Evolutionary conservation across 345 rosid species (phyloP), one percentile per base, ranked within the genome.

Genomic region (Syzygium grande): DNA sequence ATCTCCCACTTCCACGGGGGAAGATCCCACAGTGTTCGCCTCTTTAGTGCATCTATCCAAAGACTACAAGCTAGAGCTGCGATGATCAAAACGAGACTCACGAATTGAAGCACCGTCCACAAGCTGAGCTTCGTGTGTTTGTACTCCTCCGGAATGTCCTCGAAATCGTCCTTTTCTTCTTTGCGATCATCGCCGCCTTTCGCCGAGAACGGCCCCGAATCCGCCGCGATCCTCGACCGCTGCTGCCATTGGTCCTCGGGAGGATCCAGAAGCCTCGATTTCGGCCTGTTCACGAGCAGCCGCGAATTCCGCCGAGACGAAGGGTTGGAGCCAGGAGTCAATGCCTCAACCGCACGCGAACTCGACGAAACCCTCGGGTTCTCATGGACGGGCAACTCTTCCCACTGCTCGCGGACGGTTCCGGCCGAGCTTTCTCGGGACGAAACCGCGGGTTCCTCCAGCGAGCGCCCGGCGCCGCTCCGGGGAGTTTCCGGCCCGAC

Each of bases 1-100:
- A 92, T 49, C 87, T 91, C 93, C 95, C 94, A 93, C 80, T 92
- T 92, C 93, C 95, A 93, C 5, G 91, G 65, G 7, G 90, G 91
- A 88, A 93, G 93, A 88, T 91, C 95, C 89, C 93, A 90, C 51
- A 92, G 55, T 84, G n/a, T 89, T 68, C 86, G 90, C 79, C 73
- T 88, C 87, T 87, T 89, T 34, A 91, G 15, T 21, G 14, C 80
- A 22, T 91, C 90, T 63, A 92, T 86, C 13, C 84, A 61, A 61
- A 92, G 61, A 85, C 88, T 90, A 58, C 93, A 92, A 51, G 86
- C 87, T 25, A 91, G 88, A 65, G 92, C 91, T 11, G 86, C 88
- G n/a, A 86, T n/a, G 38, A 91, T 85, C 52, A 88, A 68, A 19
- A 90, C 63, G 54, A 92, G 91, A 88, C 91, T 88, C 22, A 86